Evolutionary conservation across 768 basidiomycete genomes (phyloP).

Genomic region (Psilocybe cyanescens): DNA sequence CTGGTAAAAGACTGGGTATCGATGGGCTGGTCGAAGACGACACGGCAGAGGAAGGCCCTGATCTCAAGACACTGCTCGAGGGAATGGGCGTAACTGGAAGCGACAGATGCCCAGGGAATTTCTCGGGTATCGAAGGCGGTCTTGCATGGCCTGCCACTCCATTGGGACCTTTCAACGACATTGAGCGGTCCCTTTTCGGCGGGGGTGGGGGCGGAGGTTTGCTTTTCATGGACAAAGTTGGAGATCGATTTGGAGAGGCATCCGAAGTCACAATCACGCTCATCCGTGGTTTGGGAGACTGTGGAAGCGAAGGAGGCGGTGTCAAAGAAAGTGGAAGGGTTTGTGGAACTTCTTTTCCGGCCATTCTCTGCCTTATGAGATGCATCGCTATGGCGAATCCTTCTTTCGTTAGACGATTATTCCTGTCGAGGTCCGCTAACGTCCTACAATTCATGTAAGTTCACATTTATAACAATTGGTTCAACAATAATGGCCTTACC

Average conservation of each 20-base stretch:
- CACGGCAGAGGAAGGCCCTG: conserved; percentile 10
- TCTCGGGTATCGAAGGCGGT: conserved; percentile 6
- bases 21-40: conserved; percentile 6
- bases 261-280: neutral
- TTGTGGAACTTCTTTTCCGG: conserved; percentile 35
- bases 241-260: neutral
- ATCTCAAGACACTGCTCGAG: conserved; percentile 1
- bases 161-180: conserved; percentile 6
- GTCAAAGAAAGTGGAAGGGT: conserved; percentile 35
- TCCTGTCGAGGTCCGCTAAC: conserved; percentile 36
- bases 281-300: conserved; percentile 7
- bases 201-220: conserved; percentile 20
- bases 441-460: conserved; percentile 26
- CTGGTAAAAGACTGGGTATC: neutral
- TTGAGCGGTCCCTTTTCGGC: conserved; percentile 13
- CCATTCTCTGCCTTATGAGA: conserved; percentile 33
- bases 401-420: conserved; percentile 39
- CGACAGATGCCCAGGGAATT: conserved; percentile 10
- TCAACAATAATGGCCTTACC: conserved; percentile 26
- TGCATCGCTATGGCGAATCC: conserved; percentile 42
- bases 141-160: neutral
- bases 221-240: conserved; percentile 8
- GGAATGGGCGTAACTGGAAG: conserved; percentile 15
- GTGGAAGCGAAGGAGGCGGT: conserved; percentile 31
- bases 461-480: neutral